Evolutionary conservation across 768 basidiomycete species (phyloP), one percentile per base, ranked within the genome.

Genomic region (Hypholoma fasciculare): DNA sequence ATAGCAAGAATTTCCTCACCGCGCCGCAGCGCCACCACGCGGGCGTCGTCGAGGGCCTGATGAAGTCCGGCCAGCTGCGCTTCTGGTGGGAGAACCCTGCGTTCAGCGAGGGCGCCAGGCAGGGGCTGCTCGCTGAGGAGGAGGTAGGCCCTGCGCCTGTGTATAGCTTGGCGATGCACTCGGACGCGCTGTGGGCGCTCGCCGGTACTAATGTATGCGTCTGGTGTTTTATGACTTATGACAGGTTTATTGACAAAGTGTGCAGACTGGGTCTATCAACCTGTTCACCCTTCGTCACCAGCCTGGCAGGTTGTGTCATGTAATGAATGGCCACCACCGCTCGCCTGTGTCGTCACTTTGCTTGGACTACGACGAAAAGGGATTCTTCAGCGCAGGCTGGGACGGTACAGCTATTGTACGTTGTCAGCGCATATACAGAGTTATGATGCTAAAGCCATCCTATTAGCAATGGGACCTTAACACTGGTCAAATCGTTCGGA

Each of bases 381-480:
- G 88, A 0, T 84, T 95, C 62, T 88, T 94, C 65, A 96, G 93
- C 68, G 95, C 92, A 5, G 89, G 94, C 17, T 98, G 96, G 96
- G 97, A 98, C 68, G 92, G 94, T 11, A 86, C 90, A 63, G 89
- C 92, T 13, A 79, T 86, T 46, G 95, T 94, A 70, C 71, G 91
- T 79, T 19, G 46, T 17, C 37, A 20, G 16, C 55, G 44, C 39
- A 36, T 13, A 47, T 47, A 49, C 23, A 34, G 4, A 34, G 17
- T 43, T 17, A 11, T 47, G 47, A 57, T 44, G 39, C 52, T 59
- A 54, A 63, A 58, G 38, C 56, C 47, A 50, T n/a, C 46, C n/a
- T 39, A 7, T 4, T 65, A 98, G 96, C 92, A 98, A 85, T 98
- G 97, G 96, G 96, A 98, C 74, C 82, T 99, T 38, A 92, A 99